Evolutionary conservation across 2,329 filamentous ascomycete species (phyloP).

Genomic region (Trichophyton schoenleinii): DNA sequence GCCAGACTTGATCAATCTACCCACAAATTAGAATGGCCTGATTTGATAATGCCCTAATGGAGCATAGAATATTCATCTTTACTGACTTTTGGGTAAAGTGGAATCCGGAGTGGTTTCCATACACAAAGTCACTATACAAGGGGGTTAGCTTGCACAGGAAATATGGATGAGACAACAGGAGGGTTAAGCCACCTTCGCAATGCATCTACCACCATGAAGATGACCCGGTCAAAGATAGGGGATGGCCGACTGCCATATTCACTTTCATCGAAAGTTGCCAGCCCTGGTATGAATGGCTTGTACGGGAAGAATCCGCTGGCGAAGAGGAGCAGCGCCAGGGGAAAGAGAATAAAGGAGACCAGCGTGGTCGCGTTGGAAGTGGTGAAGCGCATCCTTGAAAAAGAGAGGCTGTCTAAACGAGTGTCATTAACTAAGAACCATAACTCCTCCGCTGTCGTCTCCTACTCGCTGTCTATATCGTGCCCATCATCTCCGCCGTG

Average conservation of each 20-base stretch:
- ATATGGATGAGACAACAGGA: background rate
- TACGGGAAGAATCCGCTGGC: conserved; percentile 94
- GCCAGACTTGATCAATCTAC: conserved; percentile 69
- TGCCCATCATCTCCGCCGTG: background rate
- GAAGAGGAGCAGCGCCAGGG: conserved; percentile 62
- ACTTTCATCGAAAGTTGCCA: conserved; percentile 51
- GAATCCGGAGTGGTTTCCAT: conserved; percentile 67
- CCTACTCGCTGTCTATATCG: background rate
- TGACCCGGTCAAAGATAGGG: conserved; percentile 70
- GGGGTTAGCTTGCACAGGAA: background rate
- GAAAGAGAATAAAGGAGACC: conserved; percentile 64
- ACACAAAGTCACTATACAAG: conserved; percentile 76
- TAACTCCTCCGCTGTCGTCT: background rate
- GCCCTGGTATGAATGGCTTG: conserved; percentile 79
- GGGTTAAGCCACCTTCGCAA: conserved; percentile 55
- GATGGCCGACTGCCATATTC: conserved; percentile 43
- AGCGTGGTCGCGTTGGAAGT: background rate
- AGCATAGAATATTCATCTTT: conserved; percentile 3
- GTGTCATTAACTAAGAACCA: background rate
- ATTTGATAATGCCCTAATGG: background rate
- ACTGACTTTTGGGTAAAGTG: conserved; percentile 69
- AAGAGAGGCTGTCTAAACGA: background rate
- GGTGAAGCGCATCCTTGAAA: background rate
- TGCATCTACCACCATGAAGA: conserved; percentile 98
- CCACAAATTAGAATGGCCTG: conserved; percentile 4